Base-by-base conservation (phyloP, 306 rosid species). In the Fragaria iinumae region DNA sequence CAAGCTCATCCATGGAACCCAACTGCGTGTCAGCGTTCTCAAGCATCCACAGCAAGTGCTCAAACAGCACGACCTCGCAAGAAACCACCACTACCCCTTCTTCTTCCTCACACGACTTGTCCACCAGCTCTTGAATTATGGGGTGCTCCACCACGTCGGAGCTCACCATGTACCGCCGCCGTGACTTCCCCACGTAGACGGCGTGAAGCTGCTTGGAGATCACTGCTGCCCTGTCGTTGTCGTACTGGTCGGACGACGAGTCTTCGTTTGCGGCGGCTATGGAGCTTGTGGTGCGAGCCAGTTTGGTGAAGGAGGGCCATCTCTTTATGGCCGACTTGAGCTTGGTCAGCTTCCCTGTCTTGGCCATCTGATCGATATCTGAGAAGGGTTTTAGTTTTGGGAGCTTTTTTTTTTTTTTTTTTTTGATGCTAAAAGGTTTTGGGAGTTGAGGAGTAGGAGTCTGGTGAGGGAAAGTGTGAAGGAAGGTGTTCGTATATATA, bases 31-130 rank as follows among this genome's bases (percentile, higher is more conserved):
- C 97, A 2, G 80, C 80, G 77, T 90, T 88, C 62, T 91, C 90
- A 16, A 94, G 90, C 95, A 94, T 92, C 98, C 98, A 94, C 49
- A 94, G 69, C 84, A 94, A 78, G 83, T 94, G 98, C 79, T 94
- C 97, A 20, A 94, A 94, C 86, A 94, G 75, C 64, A 94, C 98
- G 55, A 94, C 97, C 82, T 94, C 97, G 67, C 98, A 91, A 0
- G 91, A 76, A 38, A 90, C 90, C 36, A 81, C 86, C 2, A 89
- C 79, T 8, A 83, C 91, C 2, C 76, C 83, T 13, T 76, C 63
- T 5, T 74, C 73, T 0, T 70, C 73, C 23, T 14, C 39, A 18
- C 38, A 39, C 4, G 96, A 90, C 80, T 78, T 87, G 69, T 89
- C 98, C 20, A 92, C 87, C 3, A 94, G 87, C 77, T 92, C 96